Conservation (phyloP, 1,139 yeast genomes). For the Geotrichum citri-aurantii region DNA sequence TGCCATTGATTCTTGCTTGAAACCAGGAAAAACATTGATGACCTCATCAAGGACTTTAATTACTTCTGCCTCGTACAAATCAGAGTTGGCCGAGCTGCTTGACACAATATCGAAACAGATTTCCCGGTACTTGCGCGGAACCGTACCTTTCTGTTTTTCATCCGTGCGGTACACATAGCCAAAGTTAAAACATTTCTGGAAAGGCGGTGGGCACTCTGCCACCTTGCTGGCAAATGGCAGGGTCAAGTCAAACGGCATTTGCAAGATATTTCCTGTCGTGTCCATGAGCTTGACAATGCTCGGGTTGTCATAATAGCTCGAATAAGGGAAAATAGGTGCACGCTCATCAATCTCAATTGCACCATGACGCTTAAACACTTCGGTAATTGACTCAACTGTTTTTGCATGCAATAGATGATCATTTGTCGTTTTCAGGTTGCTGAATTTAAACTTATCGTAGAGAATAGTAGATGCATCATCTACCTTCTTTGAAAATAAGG, state of each 20-base stretch:
- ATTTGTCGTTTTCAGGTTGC: constrained; percentile 9
- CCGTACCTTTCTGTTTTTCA: constrained; percentile 51
- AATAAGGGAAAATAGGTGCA: constrained; percentile 69
- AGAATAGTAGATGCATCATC: constrained; percentile 75
- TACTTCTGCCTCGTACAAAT: constrained; percentile 79
- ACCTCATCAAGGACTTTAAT: constrained; percentile 76
- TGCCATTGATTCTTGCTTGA: constrained; percentile 48
- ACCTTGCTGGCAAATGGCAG: constrained; percentile 81
- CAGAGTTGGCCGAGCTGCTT: constrained; percentile 38
- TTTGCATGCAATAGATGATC: constrained; percentile 32
- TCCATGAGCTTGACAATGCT: constrained; percentile 77
- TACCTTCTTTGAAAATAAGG: constrained; percentile 77
- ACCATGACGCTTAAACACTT: constrained; percentile 73
- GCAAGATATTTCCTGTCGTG: constrained; percentile 77
- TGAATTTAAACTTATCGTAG: constrained; percentile 45
- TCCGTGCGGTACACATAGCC: constrained; percentile 72
- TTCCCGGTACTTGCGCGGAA: constrained; percentile 74
- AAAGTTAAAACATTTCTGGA: constrained; percentile 59
- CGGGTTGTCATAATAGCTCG: constrained; percentile 60
- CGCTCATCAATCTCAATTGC: constrained; percentile 65
- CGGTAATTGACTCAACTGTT: constrained; percentile 51
- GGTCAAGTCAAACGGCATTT: constrained; percentile 81
- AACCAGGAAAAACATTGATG: constrained; percentile 57
- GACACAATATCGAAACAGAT: constrained; percentile 75
- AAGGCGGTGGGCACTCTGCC: constrained; percentile 44